Conservation (phyloP, 2,329 filamentous ascomycete genomes). For the Fusarium sp. region DNA sequence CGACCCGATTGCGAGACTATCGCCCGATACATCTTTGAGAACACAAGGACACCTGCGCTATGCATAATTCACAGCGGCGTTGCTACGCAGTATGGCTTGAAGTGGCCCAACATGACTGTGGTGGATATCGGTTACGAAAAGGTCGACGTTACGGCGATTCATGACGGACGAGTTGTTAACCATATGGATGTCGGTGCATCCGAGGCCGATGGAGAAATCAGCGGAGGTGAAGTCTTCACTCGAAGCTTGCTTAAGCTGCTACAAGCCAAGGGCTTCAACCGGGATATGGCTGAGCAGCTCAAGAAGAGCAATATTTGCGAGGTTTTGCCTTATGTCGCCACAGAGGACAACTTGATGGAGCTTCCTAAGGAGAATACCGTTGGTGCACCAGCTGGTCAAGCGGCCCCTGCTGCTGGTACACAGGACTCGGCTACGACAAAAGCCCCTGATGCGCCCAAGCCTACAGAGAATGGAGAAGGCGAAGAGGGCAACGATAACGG, state of each 20-base stretch:
- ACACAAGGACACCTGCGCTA: constrained; percentile 93
- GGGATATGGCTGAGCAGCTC: constrained; percentile 79
- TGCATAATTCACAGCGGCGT: constrained; percentile 91
- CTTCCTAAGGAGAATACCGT: constrained; percentile 61
- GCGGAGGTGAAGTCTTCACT: constrained; percentile 92
- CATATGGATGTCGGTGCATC: constrained; percentile 74
- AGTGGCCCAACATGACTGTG: constrained; percentile 82
- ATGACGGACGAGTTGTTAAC: constrained; percentile 82
- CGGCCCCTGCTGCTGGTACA: constrained; percentile 42
- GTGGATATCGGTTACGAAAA: constrained; percentile 94
- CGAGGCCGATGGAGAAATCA: constrained; percentile 67
- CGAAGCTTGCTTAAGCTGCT: constrained; percentile 79
- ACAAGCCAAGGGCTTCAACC: constrained; percentile 69
- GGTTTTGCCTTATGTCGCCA: constrained; percentile 71
- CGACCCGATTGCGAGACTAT: constrained; percentile 88
- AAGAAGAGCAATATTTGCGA: constrained; percentile 78
- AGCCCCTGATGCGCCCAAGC: constrained; percentile 57
- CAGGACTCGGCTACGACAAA: constrained; percentile 52
- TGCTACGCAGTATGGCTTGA: constrained; percentile 88
- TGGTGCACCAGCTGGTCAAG: constrained; percentile 38
- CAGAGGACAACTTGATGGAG: constrained; percentile 63
- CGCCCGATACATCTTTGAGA: constrained; percentile 96
- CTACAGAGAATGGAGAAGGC: constrained; percentile 55
- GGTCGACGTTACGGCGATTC: constrained; percentile 91
- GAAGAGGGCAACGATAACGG: constrained; percentile 61